These are phyloP conservation scores for Mycena leptocephala DNA, from an alignment of 768 basidiomycete genomes.

Conservation along the genomic window DNA sequence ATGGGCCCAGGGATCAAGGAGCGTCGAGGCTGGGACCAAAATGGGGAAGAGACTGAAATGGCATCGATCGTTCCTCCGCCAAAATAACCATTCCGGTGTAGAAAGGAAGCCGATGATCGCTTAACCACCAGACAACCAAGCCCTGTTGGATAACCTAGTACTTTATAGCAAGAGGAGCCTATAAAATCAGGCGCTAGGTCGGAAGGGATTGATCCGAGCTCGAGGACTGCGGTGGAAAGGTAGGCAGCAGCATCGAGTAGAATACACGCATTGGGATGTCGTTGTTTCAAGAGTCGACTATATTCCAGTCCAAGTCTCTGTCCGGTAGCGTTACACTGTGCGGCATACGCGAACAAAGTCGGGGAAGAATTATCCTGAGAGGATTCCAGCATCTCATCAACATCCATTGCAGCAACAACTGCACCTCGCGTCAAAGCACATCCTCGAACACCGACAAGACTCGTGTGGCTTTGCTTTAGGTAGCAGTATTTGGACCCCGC, in stretches of 20 bases:
- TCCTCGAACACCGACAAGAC: slow-evolving; percentile 69
- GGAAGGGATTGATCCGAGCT: slow-evolving; percentile 46
- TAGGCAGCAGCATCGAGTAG: slow-evolving; percentile 73
- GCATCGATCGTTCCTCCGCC: slow-evolving; percentile 71
- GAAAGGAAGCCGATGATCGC: slow-evolving; percentile 57
- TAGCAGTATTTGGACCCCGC: slow-evolving; percentile 59
- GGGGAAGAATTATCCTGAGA: slow-evolving; percentile 48
- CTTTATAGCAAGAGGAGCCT: slow-evolving; percentile 74
- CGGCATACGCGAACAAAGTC: slow-evolving; percentile 30
- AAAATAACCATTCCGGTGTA: slow-evolving; percentile 68
- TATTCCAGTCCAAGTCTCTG: slow-evolving; percentile 32
- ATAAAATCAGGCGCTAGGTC: slow-evolving; percentile 68
- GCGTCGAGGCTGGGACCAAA: slow-evolving; percentile 31
- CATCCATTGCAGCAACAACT: slow-evolving; percentile 61
- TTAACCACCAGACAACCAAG: slow-evolving; percentile 70
- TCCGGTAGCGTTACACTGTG: slow-evolving; percentile 39
- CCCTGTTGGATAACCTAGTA: slow-evolving; percentile 73
- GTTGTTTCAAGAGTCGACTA: slow-evolving; percentile 17
- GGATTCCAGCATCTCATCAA: slow-evolving; percentile 60
- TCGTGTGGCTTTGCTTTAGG: slow-evolving; percentile 71
- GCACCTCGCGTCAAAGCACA: slow-evolving; percentile 60
- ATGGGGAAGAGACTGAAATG: slow-evolving; percentile 63
- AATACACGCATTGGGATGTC: slow-evolving; percentile 12
- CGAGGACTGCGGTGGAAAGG: slow-evolving; percentile 66
- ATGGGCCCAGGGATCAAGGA: slow-evolving; percentile 25